Percentiles rank a stretch among this genome's conserved stretches.
Conservation (phyloP, 208 protist genomes). For the Trypanosoma melophagium region DNA sequence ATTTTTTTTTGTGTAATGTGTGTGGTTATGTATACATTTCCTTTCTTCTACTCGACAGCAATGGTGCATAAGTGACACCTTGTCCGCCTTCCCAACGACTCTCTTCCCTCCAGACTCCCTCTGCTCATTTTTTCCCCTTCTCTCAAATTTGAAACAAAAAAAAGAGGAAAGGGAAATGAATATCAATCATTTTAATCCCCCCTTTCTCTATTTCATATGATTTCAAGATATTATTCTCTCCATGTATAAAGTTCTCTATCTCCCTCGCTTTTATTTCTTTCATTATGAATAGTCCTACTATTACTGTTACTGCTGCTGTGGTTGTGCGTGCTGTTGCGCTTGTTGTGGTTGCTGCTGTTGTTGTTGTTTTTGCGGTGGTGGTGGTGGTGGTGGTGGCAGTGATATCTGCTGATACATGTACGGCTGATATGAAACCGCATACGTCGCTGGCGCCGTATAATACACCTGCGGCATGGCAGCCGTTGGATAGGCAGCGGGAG, state of each 20-base stretch:
- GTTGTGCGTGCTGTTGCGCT: conserved; percentile 2
- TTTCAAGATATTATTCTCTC: conserved; percentile 1
- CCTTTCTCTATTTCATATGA: conserved; percentile 1
- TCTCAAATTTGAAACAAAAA: background rate
- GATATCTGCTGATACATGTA: conserved; percentile 11
- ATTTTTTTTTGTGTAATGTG: background rate
- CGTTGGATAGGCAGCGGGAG: background rate
- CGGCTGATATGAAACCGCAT: conserved; percentile 17
- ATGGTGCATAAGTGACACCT: too few relatives aligned
- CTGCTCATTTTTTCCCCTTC: background rate
- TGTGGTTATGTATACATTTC: too few relatives aligned
- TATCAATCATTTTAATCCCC: background rate
- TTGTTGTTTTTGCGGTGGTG: background rate
- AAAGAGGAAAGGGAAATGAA: conserved; percentile 1
- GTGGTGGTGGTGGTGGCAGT: too few relatives aligned
- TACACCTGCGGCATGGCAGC: conserved; percentile 9
- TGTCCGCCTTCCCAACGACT: too few relatives aligned
- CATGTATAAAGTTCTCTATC: background rate
- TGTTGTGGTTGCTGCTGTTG: conserved; percentile 12
- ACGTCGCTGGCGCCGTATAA: conserved; percentile 10
- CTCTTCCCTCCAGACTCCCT: too few relatives aligned
- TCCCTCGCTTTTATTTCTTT: background rate
- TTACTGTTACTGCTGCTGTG: conserved; percentile 25
- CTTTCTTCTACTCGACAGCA: too few relatives aligned
- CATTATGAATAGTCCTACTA: background rate